phyloP scores from a whole-genome alignment of 1,284 basidiomycete species.

The Moniliophthora roreri region DNA sequence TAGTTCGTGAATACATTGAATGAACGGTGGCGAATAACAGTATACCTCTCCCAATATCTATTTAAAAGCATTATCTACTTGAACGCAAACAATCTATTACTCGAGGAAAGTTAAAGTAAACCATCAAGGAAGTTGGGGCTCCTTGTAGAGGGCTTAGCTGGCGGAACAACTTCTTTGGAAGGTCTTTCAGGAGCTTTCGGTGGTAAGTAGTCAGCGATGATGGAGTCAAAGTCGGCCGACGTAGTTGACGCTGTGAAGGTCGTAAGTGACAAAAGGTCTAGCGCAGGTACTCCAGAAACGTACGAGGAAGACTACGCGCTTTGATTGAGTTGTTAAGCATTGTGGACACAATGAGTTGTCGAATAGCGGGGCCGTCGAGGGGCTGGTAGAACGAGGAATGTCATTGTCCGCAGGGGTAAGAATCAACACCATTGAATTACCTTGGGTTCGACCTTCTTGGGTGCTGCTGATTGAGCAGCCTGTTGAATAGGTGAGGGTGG shows the following conservation, averaged over 20 bases:
- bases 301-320: constrained; percentile 47
- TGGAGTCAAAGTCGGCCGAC: constrained; percentile 60
- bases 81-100: neutral
- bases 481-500: constrained; percentile 30
- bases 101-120: constrained; percentile 11
- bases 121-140: constrained; percentile 29
- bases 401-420: no score
- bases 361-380: constrained; percentile 70
- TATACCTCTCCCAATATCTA: no score
- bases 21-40: no score
- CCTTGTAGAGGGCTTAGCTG: constrained; percentile 18
- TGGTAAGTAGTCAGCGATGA: constrained; percentile 70
- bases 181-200: constrained; percentile 16
- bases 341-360: constrained; percentile 70
- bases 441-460: constrained; percentile 38
- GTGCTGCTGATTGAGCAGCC: constrained; percentile 16
- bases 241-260: constrained; percentile 33
- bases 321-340: constrained; percentile 65
- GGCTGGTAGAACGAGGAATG: constrained; percentile 38
- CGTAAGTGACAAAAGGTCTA: constrained; percentile 4
- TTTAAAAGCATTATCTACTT: no score
- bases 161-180: constrained; percentile 18
- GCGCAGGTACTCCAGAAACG: constrained; percentile 5
- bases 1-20: no score
- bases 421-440: no score